phyloP scores from a whole-genome alignment of 805 yeast species.

The Candida takata region DNA sequence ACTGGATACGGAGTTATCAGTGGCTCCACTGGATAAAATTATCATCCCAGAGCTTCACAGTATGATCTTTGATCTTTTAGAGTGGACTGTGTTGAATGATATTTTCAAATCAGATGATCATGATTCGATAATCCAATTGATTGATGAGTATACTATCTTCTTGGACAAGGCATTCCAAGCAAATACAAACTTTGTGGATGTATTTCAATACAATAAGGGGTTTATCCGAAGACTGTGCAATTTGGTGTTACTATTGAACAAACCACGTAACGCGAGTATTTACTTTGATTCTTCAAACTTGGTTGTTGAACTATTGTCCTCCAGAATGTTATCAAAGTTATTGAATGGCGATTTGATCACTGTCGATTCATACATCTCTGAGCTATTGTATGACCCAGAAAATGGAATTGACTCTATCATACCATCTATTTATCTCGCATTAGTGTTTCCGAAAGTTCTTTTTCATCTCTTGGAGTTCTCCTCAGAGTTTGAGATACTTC shows the following conservation, averaged over 20 bases:
- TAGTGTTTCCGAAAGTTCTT: constrained; percentile 25
- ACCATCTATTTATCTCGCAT: constrained; percentile 14
- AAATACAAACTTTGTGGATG: constrained; percentile 20
- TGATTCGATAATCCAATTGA: constrained; percentile 23
- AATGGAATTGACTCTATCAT: constrained; percentile 11
- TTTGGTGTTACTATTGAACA: constrained; percentile 24
- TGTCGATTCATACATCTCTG: constrained; percentile 16
- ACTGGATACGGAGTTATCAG: constrained; percentile 7
- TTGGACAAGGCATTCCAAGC: constrained; percentile 24
- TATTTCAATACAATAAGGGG: constrained; percentile 26
- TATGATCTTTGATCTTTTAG: constrained; percentile 28
- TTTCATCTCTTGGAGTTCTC: constrained; percentile 25
- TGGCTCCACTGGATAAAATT: constrained; percentile 7
- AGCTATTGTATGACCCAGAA: constrained; percentile 11
- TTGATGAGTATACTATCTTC: constrained; percentile 21
- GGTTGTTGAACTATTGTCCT: constrained; percentile 29
- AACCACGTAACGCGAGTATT: constrained; percentile 26
- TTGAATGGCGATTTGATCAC: constrained; percentile 17
- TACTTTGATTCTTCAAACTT: constrained; percentile 26
- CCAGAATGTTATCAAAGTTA: constrained; percentile 29
- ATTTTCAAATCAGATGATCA: constrained; percentile 31
- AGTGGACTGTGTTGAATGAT: constrained; percentile 31
- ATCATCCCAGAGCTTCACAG: constrained; percentile 40
- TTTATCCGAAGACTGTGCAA: constrained; percentile 22
- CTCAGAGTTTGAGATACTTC: constrained; percentile 17